Percentiles rank a stretch among this genome's conserved stretches.
phyloP scores from a whole-genome alignment of 108 stramenopile species.

The Conticribra guillardii region DNA sequence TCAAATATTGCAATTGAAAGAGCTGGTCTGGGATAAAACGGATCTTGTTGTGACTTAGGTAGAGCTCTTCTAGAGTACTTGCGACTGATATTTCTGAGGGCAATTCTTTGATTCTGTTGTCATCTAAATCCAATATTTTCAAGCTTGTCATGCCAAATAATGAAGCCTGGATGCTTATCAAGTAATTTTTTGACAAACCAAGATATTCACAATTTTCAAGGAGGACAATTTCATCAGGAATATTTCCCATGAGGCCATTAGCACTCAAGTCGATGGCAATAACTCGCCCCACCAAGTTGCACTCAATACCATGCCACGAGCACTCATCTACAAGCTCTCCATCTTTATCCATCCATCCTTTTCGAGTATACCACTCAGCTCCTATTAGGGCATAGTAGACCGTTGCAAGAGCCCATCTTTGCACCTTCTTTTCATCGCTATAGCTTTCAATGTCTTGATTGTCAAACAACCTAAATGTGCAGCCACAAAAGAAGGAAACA shows the following conservation, averaged over 20 bases:
- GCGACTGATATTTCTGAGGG: conserved; percentile 26
- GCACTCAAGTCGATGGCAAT: conserved; percentile 27
- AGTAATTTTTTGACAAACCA: conserved; percentile 26
- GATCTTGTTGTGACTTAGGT: conserved; percentile 45
- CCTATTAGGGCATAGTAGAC: conserved; percentile 43
- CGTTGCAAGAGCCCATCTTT: conserved; percentile 41
- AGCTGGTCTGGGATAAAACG: conserved; percentile 23
- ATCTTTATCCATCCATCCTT: conserved; percentile 29
- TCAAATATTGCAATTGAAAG: conserved; percentile 31
- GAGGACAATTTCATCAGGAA: conserved; percentile 27
- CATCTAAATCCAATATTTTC: conserved; percentile 43
- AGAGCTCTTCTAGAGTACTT: conserved; percentile 32
- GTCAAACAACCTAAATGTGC: conserved; percentile 17
- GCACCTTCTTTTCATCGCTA: conserved; percentile 21
- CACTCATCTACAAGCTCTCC: conserved; percentile 37
- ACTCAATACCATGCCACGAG: conserved; percentile 43
- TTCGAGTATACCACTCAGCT: conserved; percentile 22
- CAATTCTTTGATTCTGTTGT: conserved; percentile 28
- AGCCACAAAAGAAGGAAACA: background rate
- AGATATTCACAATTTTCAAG: conserved; percentile 26
- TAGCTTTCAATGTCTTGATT: conserved; percentile 17
- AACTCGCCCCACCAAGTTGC: conserved; percentile 24
- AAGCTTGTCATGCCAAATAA: conserved; percentile 33
- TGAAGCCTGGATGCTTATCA: conserved; percentile 15
- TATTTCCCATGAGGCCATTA: conserved; percentile 29